Conservation (phyloP, 2,329 filamentous ascomycete species). For the Penicillium sp. region DNA sequence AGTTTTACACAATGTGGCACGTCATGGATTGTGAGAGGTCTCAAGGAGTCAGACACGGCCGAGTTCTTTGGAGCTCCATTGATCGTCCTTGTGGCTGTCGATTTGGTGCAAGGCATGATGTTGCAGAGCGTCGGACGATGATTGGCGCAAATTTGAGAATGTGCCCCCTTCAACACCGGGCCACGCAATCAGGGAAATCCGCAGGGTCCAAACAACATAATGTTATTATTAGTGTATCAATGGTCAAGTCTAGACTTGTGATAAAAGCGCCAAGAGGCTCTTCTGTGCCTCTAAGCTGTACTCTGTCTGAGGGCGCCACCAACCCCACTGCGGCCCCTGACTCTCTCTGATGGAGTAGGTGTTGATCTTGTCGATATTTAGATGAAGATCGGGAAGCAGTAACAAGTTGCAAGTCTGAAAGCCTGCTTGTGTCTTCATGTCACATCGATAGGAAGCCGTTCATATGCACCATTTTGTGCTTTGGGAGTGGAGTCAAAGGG, state of each 20-base stretch:
- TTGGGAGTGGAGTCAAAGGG: no score
- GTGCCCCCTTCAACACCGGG: neutral
- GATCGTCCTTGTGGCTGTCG: slow-evolving; percentile 10
- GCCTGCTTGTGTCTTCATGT: no score
- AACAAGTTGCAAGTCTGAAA: neutral
- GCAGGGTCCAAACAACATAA: neutral
- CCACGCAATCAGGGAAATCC: neutral
- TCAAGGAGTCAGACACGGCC: slow-evolving; percentile 2
- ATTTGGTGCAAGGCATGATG: neutral
- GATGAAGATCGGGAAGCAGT: neutral
- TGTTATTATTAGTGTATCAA: slow-evolving; percentile 4
- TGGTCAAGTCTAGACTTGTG: neutral
- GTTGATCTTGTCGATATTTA: slow-evolving; percentile 2
- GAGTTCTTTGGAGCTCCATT: slow-evolving; percentile 7
- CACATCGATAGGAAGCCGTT: no score
- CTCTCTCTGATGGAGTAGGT: neutral
- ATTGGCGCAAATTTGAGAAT: slow-evolving; percentile 2
- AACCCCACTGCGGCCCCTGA: slow-evolving; percentile 6
- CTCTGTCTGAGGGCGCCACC: neutral
- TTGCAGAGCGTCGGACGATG: neutral
- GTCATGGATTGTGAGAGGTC: slow-evolving; percentile 6
- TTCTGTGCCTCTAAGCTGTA: neutral
- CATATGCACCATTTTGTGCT: no score
- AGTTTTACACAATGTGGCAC: slow-evolving; percentile 4
- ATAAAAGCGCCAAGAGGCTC: neutral